Percentiles rank a stretch among this genome's conserved stretches.
Evolutionary conservation across 2,329 filamentous ascomycete genomes (phyloP).

Genomic region (Phialophora verrucosa): DNA sequence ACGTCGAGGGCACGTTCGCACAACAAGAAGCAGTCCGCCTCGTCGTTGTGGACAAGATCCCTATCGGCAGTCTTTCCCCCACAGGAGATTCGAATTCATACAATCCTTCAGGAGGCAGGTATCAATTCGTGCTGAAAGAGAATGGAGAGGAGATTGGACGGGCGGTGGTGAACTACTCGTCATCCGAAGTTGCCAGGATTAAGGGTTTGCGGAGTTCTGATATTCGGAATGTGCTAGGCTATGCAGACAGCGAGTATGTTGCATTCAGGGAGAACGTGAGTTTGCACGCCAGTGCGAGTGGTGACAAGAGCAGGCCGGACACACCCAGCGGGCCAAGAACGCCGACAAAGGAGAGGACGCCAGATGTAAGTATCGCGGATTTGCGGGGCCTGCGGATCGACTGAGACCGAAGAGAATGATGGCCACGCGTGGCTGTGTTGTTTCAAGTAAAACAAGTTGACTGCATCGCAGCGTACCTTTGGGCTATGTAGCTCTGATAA

Average conservation of each 20-base stretch:
- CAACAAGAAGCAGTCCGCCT: constrained; percentile 92
- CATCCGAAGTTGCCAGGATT: constrained; percentile 79
- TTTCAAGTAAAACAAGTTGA: not conserved
- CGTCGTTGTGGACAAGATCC: constrained; percentile 72
- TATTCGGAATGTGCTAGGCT: constrained; percentile 80
- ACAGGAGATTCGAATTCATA: constrained; percentile 26
- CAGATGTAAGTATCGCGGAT: constrained; percentile 35
- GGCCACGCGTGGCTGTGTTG: not conserved
- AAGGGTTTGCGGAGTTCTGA: constrained; percentile 82
- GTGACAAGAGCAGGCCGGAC: constrained; percentile 33
- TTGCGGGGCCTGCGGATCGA: constrained; percentile 19
- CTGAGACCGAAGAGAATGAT: not conserved
- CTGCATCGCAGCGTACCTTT: not conserved
- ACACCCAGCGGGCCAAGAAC: constrained; percentile 34
- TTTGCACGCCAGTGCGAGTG: constrained; percentile 50
- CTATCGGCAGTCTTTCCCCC: constrained; percentile 45
- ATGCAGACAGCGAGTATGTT: constrained; percentile 93
- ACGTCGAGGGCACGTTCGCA: constrained; percentile 84
- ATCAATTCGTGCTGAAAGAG: constrained; percentile 45
- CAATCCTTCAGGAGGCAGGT: constrained; percentile 1
- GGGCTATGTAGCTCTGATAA: not conserved
- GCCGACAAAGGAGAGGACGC: constrained; percentile 30
- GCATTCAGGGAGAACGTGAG: constrained; percentile 87
- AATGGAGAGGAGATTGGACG: constrained; percentile 76
- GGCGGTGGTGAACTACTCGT: constrained; percentile 91